Evolutionary conservation across 345 rosid genomes (phyloP), one percentile per base, ranked within the genome.

Genomic region (Boechera retrofracta): DNA sequence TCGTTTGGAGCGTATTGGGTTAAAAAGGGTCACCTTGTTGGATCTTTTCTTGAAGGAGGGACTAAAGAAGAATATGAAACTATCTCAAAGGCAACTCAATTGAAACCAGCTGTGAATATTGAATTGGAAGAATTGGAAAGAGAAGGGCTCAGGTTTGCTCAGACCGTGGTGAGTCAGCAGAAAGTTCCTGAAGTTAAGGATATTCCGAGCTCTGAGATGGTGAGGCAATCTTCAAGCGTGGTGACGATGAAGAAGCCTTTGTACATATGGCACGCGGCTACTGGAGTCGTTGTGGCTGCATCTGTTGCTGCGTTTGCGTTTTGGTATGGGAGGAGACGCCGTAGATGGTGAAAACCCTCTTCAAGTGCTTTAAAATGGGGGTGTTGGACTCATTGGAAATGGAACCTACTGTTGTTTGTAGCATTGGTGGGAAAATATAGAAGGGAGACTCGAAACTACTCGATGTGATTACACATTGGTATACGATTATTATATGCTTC

Each of bases 41-140:
- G 99, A 6, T 86, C 97, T 7, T 95, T 95, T 85, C 91, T 95
- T 5, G 99, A 92, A 83, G 99, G 98, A 65, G 98, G 99, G 49
- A 85, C 85, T 15, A 89, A 91, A 82, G 94, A 92, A 83, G 99
- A 95, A 53, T 92, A 91, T 7, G 96, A 92, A 77, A 94, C 89
- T 3, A 79, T 91, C 75, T 93, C 98, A 5, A 85, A 79, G 69
- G 88, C 89, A n/a, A 88, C 99, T 2, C 73, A 80, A 80, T 67
- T 88, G 48, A 84, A 85, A 82, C 94, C 94, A 10, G 89, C 66
- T 5, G 60, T 89, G 4, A 82, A 11, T 3, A 51, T 80, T 16
- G 94, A 95, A 78, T 18, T 79, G 56, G 73, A 64, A 18, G 91
- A 88, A 78, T 77, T 89, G 79, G 98, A 78, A 81, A 73, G 51